Base-by-base conservation (phyloP, 345 rosid species). In the Camelina neglecta region DNA sequence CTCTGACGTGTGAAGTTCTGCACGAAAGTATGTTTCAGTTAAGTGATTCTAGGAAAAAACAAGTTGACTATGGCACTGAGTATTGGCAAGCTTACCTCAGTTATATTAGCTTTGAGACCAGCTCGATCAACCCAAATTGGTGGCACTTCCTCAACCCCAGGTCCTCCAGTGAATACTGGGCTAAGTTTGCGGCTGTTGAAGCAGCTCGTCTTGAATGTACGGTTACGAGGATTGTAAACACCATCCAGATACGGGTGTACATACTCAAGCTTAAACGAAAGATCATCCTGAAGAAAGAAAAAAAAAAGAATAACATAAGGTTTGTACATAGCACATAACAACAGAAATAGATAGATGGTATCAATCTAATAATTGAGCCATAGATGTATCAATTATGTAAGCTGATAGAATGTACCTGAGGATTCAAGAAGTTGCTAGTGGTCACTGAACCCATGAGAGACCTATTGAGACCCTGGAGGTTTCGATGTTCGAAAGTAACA, bases 91-190 rank as follows among this genome's bases (percentile, higher is more conserved):
- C 78, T 78, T 77, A 96, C 99, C 98, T 96, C 98, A 24, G 97
- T 93, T 68, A 93, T 89, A 76, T 90, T 96, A 75, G 96, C 94
- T 77, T 96, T 96, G 8, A 89, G 16, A 59, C 99, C 99, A 81
- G 96, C 90, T 74, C 99, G 89, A 83, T 96, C 98, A 59, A 96
- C 99, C 99, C 98, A 96, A 68, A 96, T 92, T 6, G 99, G 96
- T 54, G 97, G 98, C 48, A 96, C 99, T 86, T 96, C 99, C 75
- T 91, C 99, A 60, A 88, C 89, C 74, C 97, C 96, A 3, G 98
- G 97, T 49, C 99, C 99, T 67, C 98, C 98, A 51, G 98, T 96
- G 80, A 93, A 96, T 63, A 96, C 99, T 53, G 98, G 99, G 81
- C 99, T 96, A 16, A 96, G 75, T 77, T 95, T 95, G 62, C 99